phyloP scores from a whole-genome alignment of 345 rosid species.

The Dipteronia sinensis region DNA sequence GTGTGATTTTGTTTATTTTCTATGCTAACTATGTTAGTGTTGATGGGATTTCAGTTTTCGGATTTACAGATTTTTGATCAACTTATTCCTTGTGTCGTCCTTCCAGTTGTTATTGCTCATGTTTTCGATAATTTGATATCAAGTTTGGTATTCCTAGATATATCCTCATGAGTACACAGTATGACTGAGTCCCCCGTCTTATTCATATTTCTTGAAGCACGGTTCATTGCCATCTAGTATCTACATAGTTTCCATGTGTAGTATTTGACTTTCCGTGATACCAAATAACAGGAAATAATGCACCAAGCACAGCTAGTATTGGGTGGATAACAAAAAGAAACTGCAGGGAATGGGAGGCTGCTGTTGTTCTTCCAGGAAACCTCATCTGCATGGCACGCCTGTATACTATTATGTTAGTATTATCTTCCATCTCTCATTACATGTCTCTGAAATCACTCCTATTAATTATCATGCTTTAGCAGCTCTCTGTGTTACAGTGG shows the following conservation, averaged over 20 bases:
- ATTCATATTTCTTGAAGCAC: background rate
- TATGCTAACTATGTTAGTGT: background rate
- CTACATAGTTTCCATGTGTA: background rate
- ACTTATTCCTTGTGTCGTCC: background rate
- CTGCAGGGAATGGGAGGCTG: slow-evolving; percentile 82
- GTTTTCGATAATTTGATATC: too few relatives aligned
- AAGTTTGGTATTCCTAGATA: background rate
- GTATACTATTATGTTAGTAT: slow-evolving; percentile 76
- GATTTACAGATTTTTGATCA: background rate
- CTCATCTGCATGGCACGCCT: slow-evolving; percentile 80
- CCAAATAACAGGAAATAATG: slow-evolving; percentile 36
- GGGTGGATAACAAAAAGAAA: slow-evolving; percentile 28
- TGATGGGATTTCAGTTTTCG: too few relatives aligned
- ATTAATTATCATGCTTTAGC: background rate
- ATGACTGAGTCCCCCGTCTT: background rate
- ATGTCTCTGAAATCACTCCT: background rate
- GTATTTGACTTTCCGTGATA: slow-evolving; percentile 3
- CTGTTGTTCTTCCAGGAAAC: slow-evolving; percentile 77
- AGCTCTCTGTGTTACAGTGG: background rate
- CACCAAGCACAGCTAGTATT: slow-evolving; percentile 21
- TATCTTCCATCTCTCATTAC: slow-evolving; percentile 1
- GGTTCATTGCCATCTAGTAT: background rate
- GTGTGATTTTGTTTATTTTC: background rate
- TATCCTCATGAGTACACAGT: too few relatives aligned
- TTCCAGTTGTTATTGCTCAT: background rate